These are phyloP conservation scores for Chalciporus sp. DNA, from an alignment of 1,284 basidiomycete genomes.

Conservation along the genomic window DNA sequence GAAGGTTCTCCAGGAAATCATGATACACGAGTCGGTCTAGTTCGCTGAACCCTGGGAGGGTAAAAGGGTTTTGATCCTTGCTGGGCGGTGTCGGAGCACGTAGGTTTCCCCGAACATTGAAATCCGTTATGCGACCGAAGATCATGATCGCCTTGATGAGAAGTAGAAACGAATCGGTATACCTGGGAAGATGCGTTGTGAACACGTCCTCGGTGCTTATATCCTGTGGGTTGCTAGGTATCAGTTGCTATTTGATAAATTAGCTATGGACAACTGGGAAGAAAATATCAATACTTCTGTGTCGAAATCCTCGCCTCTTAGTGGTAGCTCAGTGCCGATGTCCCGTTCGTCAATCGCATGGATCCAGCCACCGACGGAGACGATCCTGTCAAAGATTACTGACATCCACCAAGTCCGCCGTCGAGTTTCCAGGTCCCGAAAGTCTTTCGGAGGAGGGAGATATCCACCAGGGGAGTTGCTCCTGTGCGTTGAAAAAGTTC, in stretches of 20 bases:
- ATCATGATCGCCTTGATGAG: slow-evolving; percentile 81
- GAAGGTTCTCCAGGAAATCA: slow-evolving; percentile 70
- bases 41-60: slow-evolving; percentile 61
- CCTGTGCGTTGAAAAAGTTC: slow-evolving; percentile 71
- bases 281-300: slow-evolving; percentile 49
- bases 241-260: slow-evolving; percentile 43
- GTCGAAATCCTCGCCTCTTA: slow-evolving; percentile 74
- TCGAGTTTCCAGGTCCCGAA: slow-evolving; percentile 72
- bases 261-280: slow-evolving; percentile 6
- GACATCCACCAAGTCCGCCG: slow-evolving; percentile 88
- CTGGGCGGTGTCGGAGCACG: slow-evolving; percentile 58
- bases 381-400: slow-evolving; percentile 80
- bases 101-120: slow-evolving; percentile 72
- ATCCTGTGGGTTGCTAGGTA: slow-evolving; percentile 73
- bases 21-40: slow-evolving; percentile 66
- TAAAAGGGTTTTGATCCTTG: slow-evolving; percentile 70
- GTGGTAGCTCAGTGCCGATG: slow-evolving; percentile 77
- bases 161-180: slow-evolving; percentile 77
- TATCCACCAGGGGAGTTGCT: slow-evolving; percentile 72
- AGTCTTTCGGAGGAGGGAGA: slow-evolving; percentile 73
- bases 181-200: slow-evolving; percentile 66
- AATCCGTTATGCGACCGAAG: slow-evolving; percentile 81
- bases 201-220: slow-evolving; percentile 63
- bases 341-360: slow-evolving; percentile 80
- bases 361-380: slow-evolving; percentile 86